These are phyloP conservation scores for Phytophthora rubi DNA, from an alignment of 352 stramenopile genomes.

Conservation along the genomic window DNA sequence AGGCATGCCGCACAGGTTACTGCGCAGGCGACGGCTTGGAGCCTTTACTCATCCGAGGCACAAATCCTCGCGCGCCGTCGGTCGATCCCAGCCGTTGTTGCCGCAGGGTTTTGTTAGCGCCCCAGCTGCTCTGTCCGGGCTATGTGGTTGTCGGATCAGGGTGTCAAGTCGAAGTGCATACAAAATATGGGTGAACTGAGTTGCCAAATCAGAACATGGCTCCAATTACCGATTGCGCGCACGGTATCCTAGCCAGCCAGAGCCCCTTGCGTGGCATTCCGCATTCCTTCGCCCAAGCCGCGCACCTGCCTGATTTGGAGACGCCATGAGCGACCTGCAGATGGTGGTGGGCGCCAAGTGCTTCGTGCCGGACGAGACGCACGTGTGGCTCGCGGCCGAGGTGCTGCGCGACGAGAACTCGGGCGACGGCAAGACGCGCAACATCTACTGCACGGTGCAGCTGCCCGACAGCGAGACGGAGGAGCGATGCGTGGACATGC, in stretches of 20 bases:
- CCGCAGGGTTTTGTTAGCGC: conserved; percentile 8
- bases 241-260: conserved; percentile 25
- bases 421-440: conserved; percentile 62
- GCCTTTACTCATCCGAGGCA: conserved; percentile 8
- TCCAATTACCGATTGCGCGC: conserved; percentile 28
- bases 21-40: neutral
- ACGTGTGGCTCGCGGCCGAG: conserved; percentile 85
- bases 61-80: conserved; percentile 28
- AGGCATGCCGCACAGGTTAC: conserved; percentile 10
- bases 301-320: conserved; percentile 26
- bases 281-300: conserved; percentile 21
- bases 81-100: conserved; percentile 23
- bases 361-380: conserved; percentile 86
- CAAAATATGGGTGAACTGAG: conserved; percentile 3
- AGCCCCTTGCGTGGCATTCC: conserved; percentile 26
- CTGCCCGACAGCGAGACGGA: conserved; percentile 52
- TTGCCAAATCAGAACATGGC: conserved; percentile 30
- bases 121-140: conserved; percentile 26
- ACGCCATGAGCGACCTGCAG: conserved; percentile 54
- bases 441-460: conserved; percentile 73
- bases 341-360: conserved; percentile 79
- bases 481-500: conserved; percentile 75
- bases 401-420: conserved; percentile 74
- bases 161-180: neutral
- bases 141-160: conserved; percentile 32